Conservation (phyloP, 768 basidiomycete genomes). For the Leccinum rimulosum region DNA sequence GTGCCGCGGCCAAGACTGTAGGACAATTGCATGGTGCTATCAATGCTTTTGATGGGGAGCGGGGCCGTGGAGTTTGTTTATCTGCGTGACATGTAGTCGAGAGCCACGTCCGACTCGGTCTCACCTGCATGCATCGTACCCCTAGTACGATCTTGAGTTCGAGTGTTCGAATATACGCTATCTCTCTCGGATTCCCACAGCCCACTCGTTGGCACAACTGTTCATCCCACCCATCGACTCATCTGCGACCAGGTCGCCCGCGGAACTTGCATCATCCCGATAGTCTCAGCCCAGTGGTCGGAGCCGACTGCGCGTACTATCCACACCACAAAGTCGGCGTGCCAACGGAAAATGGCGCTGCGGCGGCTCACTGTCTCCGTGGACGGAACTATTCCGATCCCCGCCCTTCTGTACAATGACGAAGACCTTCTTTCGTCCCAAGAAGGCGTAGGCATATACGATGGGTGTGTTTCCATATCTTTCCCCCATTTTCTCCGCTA, state of each 20-base stretch:
- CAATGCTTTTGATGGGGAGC: neutral
- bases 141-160: slow-evolving; percentile 6
- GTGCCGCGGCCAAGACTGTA: neutral
- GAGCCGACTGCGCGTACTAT: neutral
- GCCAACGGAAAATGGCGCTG: slow-evolving; percentile 43
- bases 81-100: neutral
- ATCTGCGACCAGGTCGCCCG: slow-evolving; percentile 3
- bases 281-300: neutral
- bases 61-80: slow-evolving; percentile 22
- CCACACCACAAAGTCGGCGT: slow-evolving; percentile 1
- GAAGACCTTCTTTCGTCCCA: slow-evolving; percentile 75
- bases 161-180: slow-evolving; percentile 9
- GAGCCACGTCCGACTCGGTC: slow-evolving; percentile 1
- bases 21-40: neutral
- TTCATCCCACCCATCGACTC: slow-evolving; percentile 6
- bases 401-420: slow-evolving; percentile 74
- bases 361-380: slow-evolving; percentile 53
- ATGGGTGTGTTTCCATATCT: slow-evolving; percentile 59
- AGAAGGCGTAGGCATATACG: slow-evolving; percentile 85
- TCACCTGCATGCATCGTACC: slow-evolving; percentile 7
- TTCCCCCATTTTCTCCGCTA: slow-evolving; percentile 3
- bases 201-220: slow-evolving; percentile 5
- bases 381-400: slow-evolving; percentile 77
- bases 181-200: slow-evolving; percentile 9
- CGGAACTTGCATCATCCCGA: neutral